Evolutionary conservation across 148 eudicot genomes (phyloP).

Genomic region (Chenopodium formosanum): DNA sequence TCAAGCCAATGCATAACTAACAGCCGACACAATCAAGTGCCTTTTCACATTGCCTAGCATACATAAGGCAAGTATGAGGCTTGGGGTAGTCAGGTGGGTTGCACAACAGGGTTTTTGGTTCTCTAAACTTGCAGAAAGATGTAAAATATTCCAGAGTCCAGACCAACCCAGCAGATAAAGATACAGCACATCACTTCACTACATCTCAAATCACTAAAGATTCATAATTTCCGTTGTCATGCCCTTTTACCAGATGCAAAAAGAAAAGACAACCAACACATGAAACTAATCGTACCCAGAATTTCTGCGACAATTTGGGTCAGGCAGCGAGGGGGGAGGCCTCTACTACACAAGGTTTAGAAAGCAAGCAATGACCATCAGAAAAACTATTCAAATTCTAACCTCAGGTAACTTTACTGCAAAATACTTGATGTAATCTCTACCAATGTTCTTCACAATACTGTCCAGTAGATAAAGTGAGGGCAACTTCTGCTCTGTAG

Average conservation of each 20-base stretch:
- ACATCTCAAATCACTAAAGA: background rate
- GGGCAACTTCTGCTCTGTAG: slow-evolving; percentile 91
- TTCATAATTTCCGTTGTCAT: background rate
- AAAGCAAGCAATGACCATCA: background rate
- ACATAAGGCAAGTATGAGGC: too few species aligned
- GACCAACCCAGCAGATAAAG: background rate
- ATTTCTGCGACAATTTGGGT: background rate
- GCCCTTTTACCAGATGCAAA: background rate
- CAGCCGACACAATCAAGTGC: too few species aligned
- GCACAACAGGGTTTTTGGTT: background rate
- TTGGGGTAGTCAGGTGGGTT: too few species aligned
- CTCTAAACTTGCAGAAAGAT: background rate
- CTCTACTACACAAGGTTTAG: background rate
- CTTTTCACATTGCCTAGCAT: too few species aligned
- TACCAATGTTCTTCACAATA: slow-evolving; percentile 97
- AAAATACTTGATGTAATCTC: slow-evolving; percentile 87
- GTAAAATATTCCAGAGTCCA: background rate
- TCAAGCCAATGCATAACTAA: too few species aligned
- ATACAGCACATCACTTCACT: background rate
- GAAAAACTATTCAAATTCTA: slow-evolving; percentile 30
- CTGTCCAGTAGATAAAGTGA: slow-evolving; percentile 95
- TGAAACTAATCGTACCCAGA: background rate
- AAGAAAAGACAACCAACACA: background rate
- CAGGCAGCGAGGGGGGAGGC: background rate
- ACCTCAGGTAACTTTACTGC: slow-evolving; percentile 92